Percentiles rank a stretch among this genome's conserved stretches.
These are phyloP conservation scores for Knufia fluminis DNA, from an alignment of 2,329 filamentous ascomycete species.

Conservation along the genomic window DNA sequence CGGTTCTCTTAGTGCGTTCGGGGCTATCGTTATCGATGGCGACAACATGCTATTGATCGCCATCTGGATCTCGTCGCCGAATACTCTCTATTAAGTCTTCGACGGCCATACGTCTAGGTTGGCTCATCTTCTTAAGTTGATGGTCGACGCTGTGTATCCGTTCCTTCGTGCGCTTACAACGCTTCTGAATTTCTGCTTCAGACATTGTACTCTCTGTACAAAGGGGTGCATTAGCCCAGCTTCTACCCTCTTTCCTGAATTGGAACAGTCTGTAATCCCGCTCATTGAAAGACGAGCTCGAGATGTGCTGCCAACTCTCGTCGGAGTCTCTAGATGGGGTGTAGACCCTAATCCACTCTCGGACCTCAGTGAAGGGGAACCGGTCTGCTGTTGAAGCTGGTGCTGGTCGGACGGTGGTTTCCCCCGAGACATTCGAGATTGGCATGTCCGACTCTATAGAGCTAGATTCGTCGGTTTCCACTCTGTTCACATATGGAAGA, in stretches of 20 bases:
- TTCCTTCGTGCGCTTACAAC: conserved; percentile 2
- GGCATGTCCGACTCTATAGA: no score
- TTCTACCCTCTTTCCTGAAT: conserved; percentile 6
- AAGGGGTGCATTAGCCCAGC: conserved; percentile 2
- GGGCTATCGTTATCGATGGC: conserved; percentile 8
- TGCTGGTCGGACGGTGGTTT: no score
- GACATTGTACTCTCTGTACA: not conserved
- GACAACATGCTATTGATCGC: conserved; percentile 2
- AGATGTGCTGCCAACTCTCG: not conserved
- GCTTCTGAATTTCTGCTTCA: conserved; percentile 7
- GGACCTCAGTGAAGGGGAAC: no score
- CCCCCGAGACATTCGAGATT: no score
- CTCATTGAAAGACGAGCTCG: not conserved
- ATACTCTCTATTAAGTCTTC: conserved; percentile 1
- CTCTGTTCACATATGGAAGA: no score
- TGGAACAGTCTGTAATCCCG: conserved; percentile 5
- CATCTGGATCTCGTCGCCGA: not conserved
- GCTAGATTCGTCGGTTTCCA: no score
- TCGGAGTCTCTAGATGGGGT: conserved; percentile 6
- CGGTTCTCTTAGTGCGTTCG: conserved; percentile 5
- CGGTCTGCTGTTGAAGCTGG: no score
- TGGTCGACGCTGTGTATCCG: not conserved
- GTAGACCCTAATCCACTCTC: not conserved
- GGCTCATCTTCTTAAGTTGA: conserved; percentile 8
- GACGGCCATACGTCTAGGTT: conserved; percentile 3